These are phyloP conservation scores for Emericellopsis terricola DNA, from an alignment of 495 filamentous ascomycete species.

Conservation along the genomic window DNA sequence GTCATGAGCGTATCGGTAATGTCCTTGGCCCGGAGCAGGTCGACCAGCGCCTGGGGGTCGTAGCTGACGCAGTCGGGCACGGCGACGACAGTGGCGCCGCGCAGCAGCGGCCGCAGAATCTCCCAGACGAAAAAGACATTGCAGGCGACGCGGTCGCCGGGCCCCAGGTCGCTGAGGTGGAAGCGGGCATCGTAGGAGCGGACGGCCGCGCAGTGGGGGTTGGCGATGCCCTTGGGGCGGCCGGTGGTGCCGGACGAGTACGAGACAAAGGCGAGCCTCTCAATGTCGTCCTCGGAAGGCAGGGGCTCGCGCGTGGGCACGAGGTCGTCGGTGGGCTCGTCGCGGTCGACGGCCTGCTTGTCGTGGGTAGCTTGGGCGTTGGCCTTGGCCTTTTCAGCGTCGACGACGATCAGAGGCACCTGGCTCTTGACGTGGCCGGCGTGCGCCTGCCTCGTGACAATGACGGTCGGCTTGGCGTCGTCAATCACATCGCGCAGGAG, in stretches of 20 bases:
- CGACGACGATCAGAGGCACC: slow-evolving; percentile 36
- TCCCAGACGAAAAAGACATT: slow-evolving; percentile 67
- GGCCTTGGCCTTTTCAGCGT: slow-evolving; percentile 11
- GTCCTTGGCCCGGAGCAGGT: slow-evolving; percentile 34
- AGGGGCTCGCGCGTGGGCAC: slow-evolving; percentile 17
- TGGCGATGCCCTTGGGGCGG: slow-evolving; percentile 51
- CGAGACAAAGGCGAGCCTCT: slow-evolving; percentile 45
- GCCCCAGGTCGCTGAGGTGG: slow-evolving; percentile 37
- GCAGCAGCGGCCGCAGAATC: slow-evolving; percentile 47
- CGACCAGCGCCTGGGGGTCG: slow-evolving; percentile 47
- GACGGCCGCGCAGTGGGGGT: slow-evolving; percentile 46
- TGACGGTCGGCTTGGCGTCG: slow-evolving; percentile 41
- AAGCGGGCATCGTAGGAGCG: slow-evolving; percentile 49
- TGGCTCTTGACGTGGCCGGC: slow-evolving; percentile 35
- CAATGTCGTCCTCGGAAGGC: slow-evolving; percentile 40
- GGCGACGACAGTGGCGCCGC: slow-evolving; percentile 46
- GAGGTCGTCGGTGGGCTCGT: no score
- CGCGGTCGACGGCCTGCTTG: slow-evolving; percentile 11
- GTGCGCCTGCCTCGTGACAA: slow-evolving; percentile 38
- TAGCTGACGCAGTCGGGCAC: slow-evolving; percentile 53
- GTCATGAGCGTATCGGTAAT: slow-evolving; percentile 60
- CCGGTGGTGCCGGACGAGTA: slow-evolving; percentile 53
- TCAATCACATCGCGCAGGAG: slow-evolving; percentile 48
- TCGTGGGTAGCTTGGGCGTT: slow-evolving; percentile 11
- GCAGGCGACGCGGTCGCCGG: slow-evolving; percentile 49